phyloP scores from a whole-genome alignment of 2,329 filamentous ascomycete genomes.

The Alternaria triticina region DNA sequence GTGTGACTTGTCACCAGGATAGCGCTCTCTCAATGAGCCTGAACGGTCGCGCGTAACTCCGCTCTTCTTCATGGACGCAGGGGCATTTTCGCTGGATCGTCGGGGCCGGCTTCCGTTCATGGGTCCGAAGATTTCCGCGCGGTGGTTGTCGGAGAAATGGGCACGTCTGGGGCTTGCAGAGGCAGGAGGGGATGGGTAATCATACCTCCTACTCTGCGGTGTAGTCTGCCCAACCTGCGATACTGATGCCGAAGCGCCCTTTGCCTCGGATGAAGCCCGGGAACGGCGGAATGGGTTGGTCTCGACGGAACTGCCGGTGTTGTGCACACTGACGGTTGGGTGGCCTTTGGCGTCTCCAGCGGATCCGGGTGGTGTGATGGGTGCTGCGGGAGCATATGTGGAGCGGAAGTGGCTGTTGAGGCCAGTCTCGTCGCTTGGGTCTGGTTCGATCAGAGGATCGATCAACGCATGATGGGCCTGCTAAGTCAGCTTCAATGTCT shows the following conservation, averaged over 20 bases:
- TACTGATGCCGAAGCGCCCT: constrained; percentile 25
- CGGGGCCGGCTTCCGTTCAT: constrained; percentile 39
- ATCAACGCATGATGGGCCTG: constrained; percentile 72
- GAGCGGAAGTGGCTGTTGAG: constrained; percentile 64
- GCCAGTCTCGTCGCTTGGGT: constrained; percentile 71
- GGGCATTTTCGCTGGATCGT: constrained; percentile 41
- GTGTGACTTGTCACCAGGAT: constrained; percentile 68
- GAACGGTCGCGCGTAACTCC: constrained; percentile 43
- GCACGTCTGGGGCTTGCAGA: constrained; percentile 61
- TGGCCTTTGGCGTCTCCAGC: constrained; percentile 34
- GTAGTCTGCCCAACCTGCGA: constrained; percentile 23
- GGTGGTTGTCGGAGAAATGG: constrained; percentile 41
- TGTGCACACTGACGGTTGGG: constrained; percentile 36
- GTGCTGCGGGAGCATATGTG: constrained; percentile 50
- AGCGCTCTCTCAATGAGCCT: constrained; percentile 65
- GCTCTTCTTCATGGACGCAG: constrained; percentile 27
- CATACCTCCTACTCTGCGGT: constrained; percentile 35
- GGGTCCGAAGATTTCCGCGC: constrained; percentile 40
- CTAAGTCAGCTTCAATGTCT: constrained; percentile 10
- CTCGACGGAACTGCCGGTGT: constrained; percentile 48
- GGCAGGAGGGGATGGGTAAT: constrained; percentile 59
- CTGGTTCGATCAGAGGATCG: constrained; percentile 71
- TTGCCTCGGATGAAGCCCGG: constrained; percentile 38
- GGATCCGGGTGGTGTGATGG: constrained; percentile 40
- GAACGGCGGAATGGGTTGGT: constrained; percentile 54